Conservation (phyloP, 306 rosid genomes). For the Trifolium repens region DNA sequence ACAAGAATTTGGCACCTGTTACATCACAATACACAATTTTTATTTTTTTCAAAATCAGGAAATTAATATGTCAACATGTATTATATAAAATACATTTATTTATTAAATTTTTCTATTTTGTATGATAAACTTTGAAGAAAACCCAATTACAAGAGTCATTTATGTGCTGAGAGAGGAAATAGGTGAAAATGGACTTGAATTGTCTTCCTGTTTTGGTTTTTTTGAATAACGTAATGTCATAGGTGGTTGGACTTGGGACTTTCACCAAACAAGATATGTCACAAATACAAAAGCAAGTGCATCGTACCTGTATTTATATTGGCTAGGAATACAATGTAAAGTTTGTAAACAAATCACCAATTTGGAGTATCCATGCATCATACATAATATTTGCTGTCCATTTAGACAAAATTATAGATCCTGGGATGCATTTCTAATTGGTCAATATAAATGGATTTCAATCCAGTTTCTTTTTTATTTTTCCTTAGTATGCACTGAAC, state of each 20-base stretch:
- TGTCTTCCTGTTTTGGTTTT: neutral
- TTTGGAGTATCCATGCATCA: slow-evolving; percentile 22
- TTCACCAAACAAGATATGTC: neutral
- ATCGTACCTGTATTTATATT: neutral
- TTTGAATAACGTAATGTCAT: neutral
- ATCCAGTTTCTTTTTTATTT: too few relatives aligned
- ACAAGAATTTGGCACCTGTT: neutral
- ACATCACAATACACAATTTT: neutral
- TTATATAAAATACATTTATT: neutral
- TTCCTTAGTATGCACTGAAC: slow-evolving; percentile 1
- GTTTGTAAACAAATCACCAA: neutral
- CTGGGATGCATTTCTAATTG: too few relatives aligned
- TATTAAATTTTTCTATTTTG: neutral
- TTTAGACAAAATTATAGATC: neutral
- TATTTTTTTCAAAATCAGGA: slow-evolving; percentile 6
- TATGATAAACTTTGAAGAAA: slow-evolving; percentile 10
- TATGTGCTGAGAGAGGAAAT: slow-evolving; percentile 24
- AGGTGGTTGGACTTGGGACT: slow-evolving; percentile 3
- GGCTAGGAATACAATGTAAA: neutral
- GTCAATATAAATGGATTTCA: too few relatives aligned
- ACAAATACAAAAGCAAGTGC: slow-evolving; percentile 13
- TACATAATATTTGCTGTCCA: neutral
- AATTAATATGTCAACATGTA: neutral
- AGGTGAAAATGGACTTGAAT: slow-evolving; percentile 4
- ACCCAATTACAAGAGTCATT: neutral